Percentiles rank a stretch among this genome's conserved stretches.
These are phyloP conservation scores for Mollisia scopiformis DNA, from an alignment of 2,329 filamentous ascomycete species.

Conservation along the genomic window DNA sequence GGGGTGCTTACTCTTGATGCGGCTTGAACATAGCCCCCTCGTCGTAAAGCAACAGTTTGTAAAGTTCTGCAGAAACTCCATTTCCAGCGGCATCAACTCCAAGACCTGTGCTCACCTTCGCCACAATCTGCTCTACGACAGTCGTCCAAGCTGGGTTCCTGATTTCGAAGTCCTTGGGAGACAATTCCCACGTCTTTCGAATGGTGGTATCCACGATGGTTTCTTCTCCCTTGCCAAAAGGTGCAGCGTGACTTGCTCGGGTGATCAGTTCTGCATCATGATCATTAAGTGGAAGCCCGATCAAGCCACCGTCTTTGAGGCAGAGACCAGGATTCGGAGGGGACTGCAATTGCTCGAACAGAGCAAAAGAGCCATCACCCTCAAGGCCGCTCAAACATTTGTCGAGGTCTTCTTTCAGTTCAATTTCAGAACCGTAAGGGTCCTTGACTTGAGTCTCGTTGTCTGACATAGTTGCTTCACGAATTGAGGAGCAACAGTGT, in stretches of 20 bases:
- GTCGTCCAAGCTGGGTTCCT: constrained; percentile 38
- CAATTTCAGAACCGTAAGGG: too few relatives aligned
- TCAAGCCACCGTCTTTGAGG: constrained; percentile 23
- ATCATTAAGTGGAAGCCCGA: constrained; percentile 31
- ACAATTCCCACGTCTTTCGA: constrained; percentile 48
- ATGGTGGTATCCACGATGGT: constrained; percentile 44
- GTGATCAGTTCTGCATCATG: constrained; percentile 27
- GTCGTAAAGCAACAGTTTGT: constrained; percentile 54
- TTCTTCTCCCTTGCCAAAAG: constrained; percentile 43
- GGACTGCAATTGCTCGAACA: constrained; percentile 8
- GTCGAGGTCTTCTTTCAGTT: constrained; percentile 11
- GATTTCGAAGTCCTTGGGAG: constrained; percentile 42
- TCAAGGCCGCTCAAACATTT: constrained; percentile 21
- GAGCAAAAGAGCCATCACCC: constrained; percentile 14
- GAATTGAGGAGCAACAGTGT: too few relatives aligned
- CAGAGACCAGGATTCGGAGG: constrained; percentile 28
- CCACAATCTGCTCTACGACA: constrained; percentile 33
- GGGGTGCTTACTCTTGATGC: constrained; percentile 41
- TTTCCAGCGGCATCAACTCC: constrained; percentile 33
- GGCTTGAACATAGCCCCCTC: constrained; percentile 52
- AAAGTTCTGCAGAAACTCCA: constrained; percentile 40
- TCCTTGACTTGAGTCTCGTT: too few relatives aligned
- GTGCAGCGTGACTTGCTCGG: constrained; percentile 31
- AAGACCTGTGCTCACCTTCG: constrained; percentile 33
- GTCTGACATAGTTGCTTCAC: too few relatives aligned